Conservation (phyloP, 2,329 filamentous ascomycete species). For the Pseudophaeomoniella oleicola region DNA sequence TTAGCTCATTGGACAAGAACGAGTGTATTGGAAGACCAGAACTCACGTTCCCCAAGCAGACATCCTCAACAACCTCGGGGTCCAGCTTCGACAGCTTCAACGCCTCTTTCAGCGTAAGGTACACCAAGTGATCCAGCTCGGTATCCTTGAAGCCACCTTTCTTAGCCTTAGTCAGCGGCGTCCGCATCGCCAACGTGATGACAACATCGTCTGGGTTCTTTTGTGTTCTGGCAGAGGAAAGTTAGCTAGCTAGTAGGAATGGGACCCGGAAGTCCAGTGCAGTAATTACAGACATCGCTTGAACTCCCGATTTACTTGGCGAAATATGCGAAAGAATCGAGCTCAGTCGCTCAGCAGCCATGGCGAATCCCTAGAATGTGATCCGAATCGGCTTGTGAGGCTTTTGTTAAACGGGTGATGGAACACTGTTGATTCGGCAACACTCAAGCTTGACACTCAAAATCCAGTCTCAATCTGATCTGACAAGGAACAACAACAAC, state of each 20-base stretch:
- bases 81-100: conserved; percentile 61
- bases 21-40: not conserved
- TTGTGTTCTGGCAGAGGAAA: conserved; percentile 52
- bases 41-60: conserved; percentile 79
- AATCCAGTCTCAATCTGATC: no score
- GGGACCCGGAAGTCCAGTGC: no score
- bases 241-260: no score
- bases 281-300: conserved; percentile 54
- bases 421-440: no score
- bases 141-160: conserved; percentile 97
- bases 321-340: conserved; percentile 79
- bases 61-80: conserved; percentile 70
- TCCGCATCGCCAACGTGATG: conserved; percentile 83
- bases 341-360: conserved; percentile 74
- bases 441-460: no score
- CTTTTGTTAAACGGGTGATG: no score
- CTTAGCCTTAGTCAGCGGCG: conserved; percentile 71
- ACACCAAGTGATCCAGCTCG: conserved; percentile 70
- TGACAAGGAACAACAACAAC: no score
- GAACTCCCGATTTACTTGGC: conserved; percentile 55
- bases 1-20: not conserved
- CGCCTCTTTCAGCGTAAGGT: conserved; percentile 66
- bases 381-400: no score
- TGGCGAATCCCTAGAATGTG: no score
- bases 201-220: conserved; percentile 95